phyloP scores from a whole-genome alignment of 2,329 filamentous ascomycete species.

The Verticillium longisporum region DNA sequence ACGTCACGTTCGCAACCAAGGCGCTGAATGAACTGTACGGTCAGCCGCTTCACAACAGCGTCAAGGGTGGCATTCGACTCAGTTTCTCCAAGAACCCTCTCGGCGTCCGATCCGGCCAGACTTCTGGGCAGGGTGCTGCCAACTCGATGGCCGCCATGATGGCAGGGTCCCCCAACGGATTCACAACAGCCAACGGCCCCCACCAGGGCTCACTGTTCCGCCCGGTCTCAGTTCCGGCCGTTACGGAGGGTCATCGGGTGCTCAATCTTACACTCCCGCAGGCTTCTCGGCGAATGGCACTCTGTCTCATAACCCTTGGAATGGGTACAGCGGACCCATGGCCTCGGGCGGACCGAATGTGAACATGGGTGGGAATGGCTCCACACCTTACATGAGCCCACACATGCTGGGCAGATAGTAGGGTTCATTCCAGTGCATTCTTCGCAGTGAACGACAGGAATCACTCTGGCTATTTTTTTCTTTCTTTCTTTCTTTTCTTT shows the following conservation, averaged over 20 bases:
- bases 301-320: constrained; percentile 10
- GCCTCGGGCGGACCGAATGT: constrained; percentile 12
- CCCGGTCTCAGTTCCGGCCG: constrained; percentile 52
- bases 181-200: constrained; percentile 73
- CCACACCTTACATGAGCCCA: constrained; percentile 19
- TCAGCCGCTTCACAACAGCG: constrained; percentile 77
- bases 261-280: constrained; percentile 10
- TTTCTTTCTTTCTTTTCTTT: not conserved
- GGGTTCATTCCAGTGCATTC: not conserved
- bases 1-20: constrained; percentile 86
- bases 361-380: constrained; percentile 12
- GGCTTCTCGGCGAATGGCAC: constrained; percentile 13
- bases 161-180: constrained; percentile 30
- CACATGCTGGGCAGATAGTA: constrained; percentile 26
- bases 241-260: constrained; percentile 9
- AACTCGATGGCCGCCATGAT: constrained; percentile 54
- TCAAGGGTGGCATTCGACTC: constrained; percentile 89
- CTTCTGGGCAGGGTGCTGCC: constrained; percentile 31
- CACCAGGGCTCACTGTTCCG: constrained; percentile 69
- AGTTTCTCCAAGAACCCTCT: constrained; percentile 98
- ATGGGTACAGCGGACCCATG: constrained; percentile 9
- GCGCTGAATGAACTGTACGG: constrained; percentile 87
- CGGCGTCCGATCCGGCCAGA: constrained; percentile 77
- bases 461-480: not conserved
- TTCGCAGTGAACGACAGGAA: not conserved